Evolutionary conservation across 2,329 filamentous ascomycete genomes (phyloP), one percentile per base, ranked within the genome.

Genomic region (Mollisia scopiformis): DNA sequence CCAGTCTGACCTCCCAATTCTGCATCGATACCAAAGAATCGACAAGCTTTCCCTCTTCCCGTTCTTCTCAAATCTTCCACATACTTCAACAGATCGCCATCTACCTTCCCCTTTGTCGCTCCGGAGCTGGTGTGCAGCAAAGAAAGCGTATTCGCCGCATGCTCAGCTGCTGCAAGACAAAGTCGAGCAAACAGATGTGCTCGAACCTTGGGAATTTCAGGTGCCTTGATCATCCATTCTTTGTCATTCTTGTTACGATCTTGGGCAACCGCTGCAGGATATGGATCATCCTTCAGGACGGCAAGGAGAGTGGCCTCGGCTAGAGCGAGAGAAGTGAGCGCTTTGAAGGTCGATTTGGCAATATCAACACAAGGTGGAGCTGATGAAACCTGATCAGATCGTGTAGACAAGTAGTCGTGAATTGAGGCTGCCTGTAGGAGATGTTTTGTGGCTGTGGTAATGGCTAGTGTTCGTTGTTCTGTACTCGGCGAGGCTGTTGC

Each of bases 191-290:
- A 96, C 1, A 99, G 81, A 71, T 96, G 88, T 8, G 92, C 92
- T 50, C 94, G 88, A 19, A 97, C 93, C 72, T 94, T 93, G 30
- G 93, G 90, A 52, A 97, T 91, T 54, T 92, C 87, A 0, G 94
- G 92, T 0, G 92, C 85, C 70, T 90, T 92, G 75, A 95, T 96
- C 93, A 98, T 98, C 94, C 94, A 99, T 67, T 98, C 94, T 63
- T 85, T 92, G 74, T 93, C 92, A 67, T 89, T 87, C 56, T 88
- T 86, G 72, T 96, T 96, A 51, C 93, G 84, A 59, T 89, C 86
- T 70, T 96, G 91, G 0, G 92, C 87, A 2, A 96, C 89, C 6
- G 88, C 85, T 1, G 90, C 88, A 1, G 94, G 90, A 71, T 97
- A 98, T 0, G 94, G 93, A 71, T 99, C 95, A 72, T 98, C 94